Evolutionary conservation across 352 stramenopile species (phyloP).

Genomic region (Elongisporangium prolatum): DNA sequence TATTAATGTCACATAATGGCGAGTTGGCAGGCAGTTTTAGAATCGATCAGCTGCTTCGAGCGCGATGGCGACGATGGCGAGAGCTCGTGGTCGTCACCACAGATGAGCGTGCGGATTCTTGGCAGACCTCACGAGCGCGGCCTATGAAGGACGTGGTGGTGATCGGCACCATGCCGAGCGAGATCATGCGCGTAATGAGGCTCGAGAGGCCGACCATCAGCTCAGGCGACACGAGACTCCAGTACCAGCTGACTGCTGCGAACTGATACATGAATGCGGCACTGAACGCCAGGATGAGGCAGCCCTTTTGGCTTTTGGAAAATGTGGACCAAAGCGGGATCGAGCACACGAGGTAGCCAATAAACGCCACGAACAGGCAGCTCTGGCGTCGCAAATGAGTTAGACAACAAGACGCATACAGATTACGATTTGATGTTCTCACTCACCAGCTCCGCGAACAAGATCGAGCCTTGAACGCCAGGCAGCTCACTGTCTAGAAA

Average conservation of each 20-base stretch:
- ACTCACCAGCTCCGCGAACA: slow-evolving; percentile 40
- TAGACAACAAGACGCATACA: not conserved
- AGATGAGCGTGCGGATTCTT: slow-evolving; percentile 17
- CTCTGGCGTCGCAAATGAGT: slow-evolving; percentile 17
- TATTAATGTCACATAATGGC: too few relatives aligned
- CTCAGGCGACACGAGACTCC: slow-evolving; percentile 31
- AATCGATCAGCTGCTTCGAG: slow-evolving; percentile 22
- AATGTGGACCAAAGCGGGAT: slow-evolving; percentile 54
- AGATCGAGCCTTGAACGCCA: slow-evolving; percentile 30
- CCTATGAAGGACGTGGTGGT: slow-evolving; percentile 63
- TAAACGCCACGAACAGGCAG: slow-evolving; percentile 60
- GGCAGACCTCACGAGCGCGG: slow-evolving; percentile 24
- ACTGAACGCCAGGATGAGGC: slow-evolving; percentile 35
- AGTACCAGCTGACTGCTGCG: slow-evolving; percentile 34
- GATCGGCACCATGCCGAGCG: slow-evolving; percentile 67
- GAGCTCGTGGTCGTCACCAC: slow-evolving; percentile 7
- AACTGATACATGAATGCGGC: slow-evolving; percentile 43
- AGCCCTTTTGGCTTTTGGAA: slow-evolving; percentile 49
- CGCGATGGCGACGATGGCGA: slow-evolving; percentile 22
- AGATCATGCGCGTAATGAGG: slow-evolving; percentile 65
- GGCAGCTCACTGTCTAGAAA: slow-evolving; percentile 17
- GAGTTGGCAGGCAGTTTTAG: too few relatives aligned
- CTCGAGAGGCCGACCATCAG: slow-evolving; percentile 56
- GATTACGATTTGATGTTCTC: not conserved
- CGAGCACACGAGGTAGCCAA: slow-evolving; percentile 46